phyloP scores from a whole-genome alignment of 768 basidiomycete genomes.

The Pisolithus tinctorius region DNA sequence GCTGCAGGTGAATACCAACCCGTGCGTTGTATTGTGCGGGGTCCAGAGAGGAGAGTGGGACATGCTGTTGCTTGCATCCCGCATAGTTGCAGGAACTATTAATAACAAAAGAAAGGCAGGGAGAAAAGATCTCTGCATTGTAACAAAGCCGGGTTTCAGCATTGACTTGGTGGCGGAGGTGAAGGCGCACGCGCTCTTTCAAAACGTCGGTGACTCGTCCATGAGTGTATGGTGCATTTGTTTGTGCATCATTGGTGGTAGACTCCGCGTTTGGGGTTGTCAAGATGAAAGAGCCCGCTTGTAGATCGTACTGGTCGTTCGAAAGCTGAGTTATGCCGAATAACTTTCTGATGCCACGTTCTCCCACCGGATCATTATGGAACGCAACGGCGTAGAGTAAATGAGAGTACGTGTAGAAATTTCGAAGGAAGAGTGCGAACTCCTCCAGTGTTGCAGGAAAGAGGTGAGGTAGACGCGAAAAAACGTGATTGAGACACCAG shows the following conservation, averaged over 20 bases:
- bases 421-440: constrained; percentile 24
- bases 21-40: constrained; percentile 34
- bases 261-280: not conserved
- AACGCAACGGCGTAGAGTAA: constrained; percentile 25
- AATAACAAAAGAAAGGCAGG: constrained; percentile 32
- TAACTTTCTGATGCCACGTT: constrained; percentile 21
- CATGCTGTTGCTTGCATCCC: constrained; percentile 34
- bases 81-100: constrained; percentile 25
- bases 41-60: constrained; percentile 18
- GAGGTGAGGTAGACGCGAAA: constrained; percentile 22
- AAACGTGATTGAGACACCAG: constrained; percentile 39
- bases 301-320: constrained; percentile 24
- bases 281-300: constrained; percentile 19
- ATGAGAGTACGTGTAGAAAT: constrained; percentile 32
- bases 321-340: constrained; percentile 29
- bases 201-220: constrained; percentile 20
- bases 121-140: constrained; percentile 27
- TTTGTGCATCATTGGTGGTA: constrained; percentile 1
- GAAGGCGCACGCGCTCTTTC: constrained; percentile 15
- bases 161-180: constrained; percentile 23
- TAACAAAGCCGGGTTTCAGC: constrained; percentile 29
- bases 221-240: constrained; percentile 9
- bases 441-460: constrained; percentile 16
- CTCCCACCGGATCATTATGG: constrained; percentile 20
- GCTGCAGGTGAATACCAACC: constrained; percentile 40